Evolutionary conservation across 371 early-diverging fungal genomes (phyloP), one percentile per base, ranked within the genome.

Genomic region (Capniomyces stellatus): DNA sequence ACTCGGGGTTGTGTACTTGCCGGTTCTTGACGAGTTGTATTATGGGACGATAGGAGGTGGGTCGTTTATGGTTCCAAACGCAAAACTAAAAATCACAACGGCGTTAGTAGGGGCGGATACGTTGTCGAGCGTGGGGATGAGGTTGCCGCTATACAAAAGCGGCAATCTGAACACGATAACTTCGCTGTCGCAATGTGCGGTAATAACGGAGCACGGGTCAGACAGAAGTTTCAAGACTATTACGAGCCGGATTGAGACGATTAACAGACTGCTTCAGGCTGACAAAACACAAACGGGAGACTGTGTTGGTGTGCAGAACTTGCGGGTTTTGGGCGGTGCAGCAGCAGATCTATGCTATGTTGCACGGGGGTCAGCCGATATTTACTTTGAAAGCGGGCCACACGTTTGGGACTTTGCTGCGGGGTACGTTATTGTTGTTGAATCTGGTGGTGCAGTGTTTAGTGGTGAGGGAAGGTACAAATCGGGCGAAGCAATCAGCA

Each of bases 1-100:
- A 3, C 75, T 93, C 1, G 95, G 92, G n/a, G 91, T 90, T 21
- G 78, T 94, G 2, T 90, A 79, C 61, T 83, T 89, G 61, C 95
- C 95, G 4, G 72, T 94, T 13, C 65, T 91, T 46, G 69, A 86
- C 62, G 88, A 92, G 58, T 71, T 77, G 53, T 66, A 66, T 51
- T 59, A 57, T n/a, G 66, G 59, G 0, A 54, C 64, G 12, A 56
- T 49, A 1, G 66, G 66, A 1, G 46, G 47, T 19, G 66, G 66
- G 28, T 58, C 66, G 0, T 52, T 52, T 35, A 31, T 63, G 25
- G 59, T 40, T 19, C 15, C 13, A 40, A 40, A 40, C 40, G 40
- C 40, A 13, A 13, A 13, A 13, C 15, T 19, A 13, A 13, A 40
- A 40, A 40, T 40, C 19, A 13, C 40, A n/a, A 13, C 40, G 13